Conservation (phyloP, 306 rosid species). For the Vigna trinervia region DNA sequence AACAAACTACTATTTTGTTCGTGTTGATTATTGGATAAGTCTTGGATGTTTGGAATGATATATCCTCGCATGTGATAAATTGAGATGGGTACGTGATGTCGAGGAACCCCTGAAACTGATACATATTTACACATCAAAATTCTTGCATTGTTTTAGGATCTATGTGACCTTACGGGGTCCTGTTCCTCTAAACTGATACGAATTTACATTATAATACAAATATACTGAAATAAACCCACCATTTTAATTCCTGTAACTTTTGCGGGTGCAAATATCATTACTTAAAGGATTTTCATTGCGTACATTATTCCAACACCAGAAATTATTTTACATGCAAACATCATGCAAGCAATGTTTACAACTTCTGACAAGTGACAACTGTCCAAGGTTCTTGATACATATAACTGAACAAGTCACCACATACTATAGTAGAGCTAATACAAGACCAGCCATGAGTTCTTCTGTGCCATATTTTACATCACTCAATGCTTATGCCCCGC, state of each 20-base stretch:
- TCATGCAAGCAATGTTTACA: slow-evolving; percentile 35
- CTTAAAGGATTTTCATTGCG: slow-evolving; percentile 6
- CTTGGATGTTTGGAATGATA: neutral
- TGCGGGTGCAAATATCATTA: slow-evolving; percentile 5
- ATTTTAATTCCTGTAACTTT: neutral
- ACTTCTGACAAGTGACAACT: slow-evolving; percentile 2
- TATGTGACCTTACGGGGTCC: neutral
- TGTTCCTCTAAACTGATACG: neutral
- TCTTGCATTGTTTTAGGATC: no score
- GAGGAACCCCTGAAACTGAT: slow-evolving; percentile 2
- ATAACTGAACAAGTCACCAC: slow-evolving; percentile 24
- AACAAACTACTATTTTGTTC: neutral
- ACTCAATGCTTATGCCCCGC: slow-evolving; percentile 48
- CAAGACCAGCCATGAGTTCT: neutral
- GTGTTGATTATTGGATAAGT: neutral
- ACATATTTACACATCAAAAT: neutral
- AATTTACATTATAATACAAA: neutral
- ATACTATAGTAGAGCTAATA: neutral
- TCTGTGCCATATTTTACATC: slow-evolving; percentile 20
- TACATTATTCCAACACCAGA: slow-evolving; percentile 18
- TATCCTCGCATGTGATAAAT: slow-evolving; percentile 15
- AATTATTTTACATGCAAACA: slow-evolving; percentile 31
- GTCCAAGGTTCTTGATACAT: slow-evolving; percentile 5
- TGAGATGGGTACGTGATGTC: neutral
- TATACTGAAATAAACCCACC: neutral